phyloP scores from a whole-genome alignment of 2,329 filamentous ascomycete genomes.

The Aureobasidium leucospermi region DNA sequence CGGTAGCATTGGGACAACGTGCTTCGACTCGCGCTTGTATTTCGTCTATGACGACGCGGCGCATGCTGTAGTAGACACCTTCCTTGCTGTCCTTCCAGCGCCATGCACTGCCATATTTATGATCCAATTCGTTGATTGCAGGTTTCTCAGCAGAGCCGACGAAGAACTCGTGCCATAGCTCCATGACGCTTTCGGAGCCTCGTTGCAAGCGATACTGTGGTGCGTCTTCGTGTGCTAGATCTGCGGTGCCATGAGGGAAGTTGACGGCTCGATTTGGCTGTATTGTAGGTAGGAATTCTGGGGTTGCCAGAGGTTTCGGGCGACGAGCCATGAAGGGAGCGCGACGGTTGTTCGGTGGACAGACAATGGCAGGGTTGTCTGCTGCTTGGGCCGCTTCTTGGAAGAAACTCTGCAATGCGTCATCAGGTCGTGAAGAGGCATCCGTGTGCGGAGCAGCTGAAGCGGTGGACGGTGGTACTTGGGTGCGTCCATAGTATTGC shows the following conservation, averaged over 20 bases:
- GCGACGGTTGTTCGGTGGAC: neutral
- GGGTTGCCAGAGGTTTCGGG: neutral
- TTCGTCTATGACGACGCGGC: conserved; percentile 1
- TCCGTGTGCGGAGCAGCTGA: neutral
- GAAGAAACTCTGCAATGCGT: neutral
- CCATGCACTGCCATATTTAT: conserved; percentile 2
- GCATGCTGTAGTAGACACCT: conserved; percentile 11
- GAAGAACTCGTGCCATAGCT: conserved; percentile 2
- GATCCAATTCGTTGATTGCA: neutral
- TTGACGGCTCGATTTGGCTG: neutral
- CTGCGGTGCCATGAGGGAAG: neutral
- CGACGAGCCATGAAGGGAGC: neutral
- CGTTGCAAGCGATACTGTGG: neutral
- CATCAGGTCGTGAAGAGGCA: neutral
- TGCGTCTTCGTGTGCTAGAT: neutral
- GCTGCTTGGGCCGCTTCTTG: conserved; percentile 4
- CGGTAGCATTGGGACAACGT: neutral
- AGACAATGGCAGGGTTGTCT: neutral
- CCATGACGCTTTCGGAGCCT: neutral
- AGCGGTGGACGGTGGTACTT: neutral
- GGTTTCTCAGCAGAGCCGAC: conserved; percentile 1
- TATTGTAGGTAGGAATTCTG: neutral
- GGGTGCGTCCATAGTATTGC: neutral
- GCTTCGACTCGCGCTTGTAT: neutral
- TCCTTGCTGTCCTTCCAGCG: neutral